Evolutionary conservation across 352 stramenopile genomes (phyloP).

Genomic region (Pythium dissotocum): DNA sequence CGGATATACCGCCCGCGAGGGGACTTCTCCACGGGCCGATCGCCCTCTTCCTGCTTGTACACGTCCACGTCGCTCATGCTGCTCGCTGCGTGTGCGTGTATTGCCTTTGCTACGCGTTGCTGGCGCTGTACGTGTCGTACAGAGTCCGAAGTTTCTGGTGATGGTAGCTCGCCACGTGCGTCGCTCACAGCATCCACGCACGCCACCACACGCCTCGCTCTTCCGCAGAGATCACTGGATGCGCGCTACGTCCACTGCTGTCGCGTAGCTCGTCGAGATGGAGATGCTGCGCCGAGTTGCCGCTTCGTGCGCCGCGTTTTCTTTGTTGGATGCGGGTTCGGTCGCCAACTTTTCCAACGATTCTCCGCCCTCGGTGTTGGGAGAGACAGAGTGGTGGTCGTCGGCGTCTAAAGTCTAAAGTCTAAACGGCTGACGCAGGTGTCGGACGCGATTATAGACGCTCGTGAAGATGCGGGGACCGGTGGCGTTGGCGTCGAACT

Average conservation of each 20-base stretch:
- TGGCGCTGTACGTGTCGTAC: neutral
- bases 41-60: slow-evolving; percentile 73
- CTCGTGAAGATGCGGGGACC: neutral
- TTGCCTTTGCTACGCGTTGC: neutral
- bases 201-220: neutral
- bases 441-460: neutral
- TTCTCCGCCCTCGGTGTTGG: neutral
- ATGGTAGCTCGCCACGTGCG: neutral
- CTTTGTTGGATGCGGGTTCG: neutral
- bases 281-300: neutral
- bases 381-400: neutral
- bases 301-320: neutral
- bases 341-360: neutral
- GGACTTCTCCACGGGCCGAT: slow-evolving; percentile 76
- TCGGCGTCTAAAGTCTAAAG: neutral
- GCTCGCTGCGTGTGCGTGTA: neutral
- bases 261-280: neutral
- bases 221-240: neutral
- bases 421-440: neutral
- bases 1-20: slow-evolving; percentile 85
- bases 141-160: neutral
- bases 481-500: neutral
- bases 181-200: neutral
- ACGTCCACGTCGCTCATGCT: slow-evolving; percentile 67
- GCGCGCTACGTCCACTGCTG: neutral